Evolutionary conservation across 169 alveolate genomes (phyloP), one percentile per base, ranked within the genome.

Genomic region (Plasmodium gonderi): DNA sequence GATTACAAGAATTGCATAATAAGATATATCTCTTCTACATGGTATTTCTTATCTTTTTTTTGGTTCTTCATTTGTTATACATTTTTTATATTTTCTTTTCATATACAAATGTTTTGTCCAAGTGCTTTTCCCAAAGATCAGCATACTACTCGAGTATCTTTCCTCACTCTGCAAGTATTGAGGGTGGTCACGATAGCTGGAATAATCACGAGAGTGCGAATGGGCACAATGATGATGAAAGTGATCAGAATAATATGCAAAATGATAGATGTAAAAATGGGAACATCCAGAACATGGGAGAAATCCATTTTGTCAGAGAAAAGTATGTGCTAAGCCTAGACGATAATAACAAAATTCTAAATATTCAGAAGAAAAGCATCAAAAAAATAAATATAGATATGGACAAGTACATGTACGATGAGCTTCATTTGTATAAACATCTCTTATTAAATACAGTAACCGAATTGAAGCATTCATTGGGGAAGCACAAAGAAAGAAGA

Each of bases 391-490:
- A 74, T 11, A 12, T 75, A 60, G 87, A 87, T 49, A 51, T 87
- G 36, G 33, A 72, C 11, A 90, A 90, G 26, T 90, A 78, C 49
- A 54, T 72, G 17, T 90, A 90, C 54, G 74, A 68, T 36, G 94
- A 90, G n/a, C 80, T 77, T 20, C 94, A 90, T 78, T 77, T 90
- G 23, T 90, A 64, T 69, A 90, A 65, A 33, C 94, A 90, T 40
- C 60, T 90, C 29, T 51, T 90, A 26, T 42, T 90, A 33, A 60
- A 65, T n/a, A 47, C 94, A 47, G 77, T 36, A 33, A 0, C 51
- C 23, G 82, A 76, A n/a, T 38, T 45, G n/a, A 33, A 90, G 12
- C 29, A 78, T 4, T 36, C 68, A 29, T 20, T 12, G 44, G 23
- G 64, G 23, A 42, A 26, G 26, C 40, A 54, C 31, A 72, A 38